A percentile compares a stretch with the other conserved stretches of the same genome.
Evolutionary conservation across 2,329 filamentous ascomycete species (phyloP).

Genomic region (Chrysoporthe cubensis): DNA sequence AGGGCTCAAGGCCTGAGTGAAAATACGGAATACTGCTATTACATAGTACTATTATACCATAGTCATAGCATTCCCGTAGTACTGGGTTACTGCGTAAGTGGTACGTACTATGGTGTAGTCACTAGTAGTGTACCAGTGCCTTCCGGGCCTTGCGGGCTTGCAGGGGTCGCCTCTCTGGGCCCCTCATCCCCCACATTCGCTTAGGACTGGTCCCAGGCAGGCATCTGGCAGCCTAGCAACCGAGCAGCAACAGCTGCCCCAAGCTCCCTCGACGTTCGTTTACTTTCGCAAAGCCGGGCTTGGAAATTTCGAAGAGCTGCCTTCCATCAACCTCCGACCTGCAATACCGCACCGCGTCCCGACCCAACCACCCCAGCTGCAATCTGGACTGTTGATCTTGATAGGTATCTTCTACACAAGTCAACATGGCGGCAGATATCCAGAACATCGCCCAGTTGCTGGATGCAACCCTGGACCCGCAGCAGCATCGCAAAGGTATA

Average conservation of each 20-base stretch:
- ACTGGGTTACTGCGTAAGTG: too few relatives aligned
- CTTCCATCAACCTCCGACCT: background rate
- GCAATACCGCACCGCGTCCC: conserved; percentile 5
- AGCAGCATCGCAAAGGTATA: conserved; percentile 85
- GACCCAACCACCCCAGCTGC: conserved; percentile 10
- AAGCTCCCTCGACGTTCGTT: conserved; percentile 14
- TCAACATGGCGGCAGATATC: conserved; percentile 61
- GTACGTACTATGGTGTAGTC: too few relatives aligned
- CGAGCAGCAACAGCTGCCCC: conserved; percentile 14
- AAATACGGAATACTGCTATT: too few relatives aligned
- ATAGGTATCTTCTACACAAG: conserved; percentile 12
- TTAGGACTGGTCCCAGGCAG: background rate
- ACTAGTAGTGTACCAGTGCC: background rate
- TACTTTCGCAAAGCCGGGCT: conserved; percentile 19
- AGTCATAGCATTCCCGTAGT: background rate
- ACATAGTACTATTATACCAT: background rate
- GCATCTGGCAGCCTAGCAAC: conserved; percentile 22
- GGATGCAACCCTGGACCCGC: conserved; percentile 85
- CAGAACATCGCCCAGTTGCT: conserved; percentile 77
- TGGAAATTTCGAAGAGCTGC: conserved; percentile 17
- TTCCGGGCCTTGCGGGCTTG: background rate
- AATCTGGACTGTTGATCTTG: conserved; percentile 19
- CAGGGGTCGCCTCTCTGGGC: conserved; percentile 14
- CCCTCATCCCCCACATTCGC: conserved; percentile 15
- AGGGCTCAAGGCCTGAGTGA: too few relatives aligned